Conservation (phyloP, 2,329 filamentous ascomycete species). For the Dactylellina haptotyla region DNA sequence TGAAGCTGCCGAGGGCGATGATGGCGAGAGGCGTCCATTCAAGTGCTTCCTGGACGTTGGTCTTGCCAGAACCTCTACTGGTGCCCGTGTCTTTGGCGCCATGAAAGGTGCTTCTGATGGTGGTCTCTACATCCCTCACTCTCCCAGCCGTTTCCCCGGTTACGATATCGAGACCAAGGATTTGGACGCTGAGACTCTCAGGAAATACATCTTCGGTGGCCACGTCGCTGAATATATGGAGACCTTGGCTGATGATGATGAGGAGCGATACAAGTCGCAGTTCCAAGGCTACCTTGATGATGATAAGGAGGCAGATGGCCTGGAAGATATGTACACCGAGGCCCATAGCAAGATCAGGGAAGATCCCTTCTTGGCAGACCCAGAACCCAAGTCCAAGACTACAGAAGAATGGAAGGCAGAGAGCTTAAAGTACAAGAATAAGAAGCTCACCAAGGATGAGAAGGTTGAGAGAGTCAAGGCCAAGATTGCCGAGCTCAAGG, state of each 20-base stretch:
- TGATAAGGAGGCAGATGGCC: constrained; percentile 92
- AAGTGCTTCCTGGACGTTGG: constrained; percentile 99
- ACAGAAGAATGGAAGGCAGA: constrained; percentile 98
- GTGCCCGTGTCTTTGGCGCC: constrained; percentile 98
- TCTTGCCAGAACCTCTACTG: constrained; percentile 95
- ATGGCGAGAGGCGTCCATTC: constrained; percentile 91
- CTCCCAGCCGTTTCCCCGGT: constrained; percentile 99
- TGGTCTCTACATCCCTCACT: constrained; percentile 96
- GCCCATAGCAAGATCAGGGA: constrained; percentile 97
- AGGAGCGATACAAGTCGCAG: constrained; percentile 99
- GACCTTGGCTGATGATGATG: constrained; percentile 97
- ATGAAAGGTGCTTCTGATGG: constrained; percentile 99
- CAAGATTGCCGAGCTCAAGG: constrained; percentile 84
- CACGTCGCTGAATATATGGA: constrained; percentile 99
- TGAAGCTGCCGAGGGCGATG: constrained; percentile 89
- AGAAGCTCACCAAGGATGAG: constrained; percentile 85
- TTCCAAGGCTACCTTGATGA: constrained; percentile 98
- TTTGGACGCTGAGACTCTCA: constrained; percentile 94
- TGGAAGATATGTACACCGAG: constrained; percentile 95
- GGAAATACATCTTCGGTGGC: constrained; percentile 98
- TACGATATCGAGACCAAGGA: constrained; percentile 98
- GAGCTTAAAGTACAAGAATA: constrained; percentile 84
- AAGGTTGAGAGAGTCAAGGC: constrained; percentile 83
- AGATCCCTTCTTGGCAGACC: constrained; percentile 95
- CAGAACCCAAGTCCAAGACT: constrained; percentile 84